Percentiles rank a stretch among this genome's conserved stretches.
phyloP scores from a whole-genome alignment of 2,329 filamentous ascomycete species.

The Apiospora aurea region DNA sequence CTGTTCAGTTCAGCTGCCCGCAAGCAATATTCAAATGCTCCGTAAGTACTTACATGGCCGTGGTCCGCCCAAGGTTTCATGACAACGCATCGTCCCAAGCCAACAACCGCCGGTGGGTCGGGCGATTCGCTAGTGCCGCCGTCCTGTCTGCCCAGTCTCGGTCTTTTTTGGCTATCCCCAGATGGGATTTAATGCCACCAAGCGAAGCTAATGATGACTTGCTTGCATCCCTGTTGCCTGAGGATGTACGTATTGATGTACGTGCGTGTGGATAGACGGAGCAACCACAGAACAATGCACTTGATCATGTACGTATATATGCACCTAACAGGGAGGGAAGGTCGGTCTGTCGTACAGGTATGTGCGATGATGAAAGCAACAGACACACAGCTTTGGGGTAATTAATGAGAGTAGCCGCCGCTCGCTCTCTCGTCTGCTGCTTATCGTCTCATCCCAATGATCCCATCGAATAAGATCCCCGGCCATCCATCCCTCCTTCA shows the following conservation, averaged over 20 bases:
- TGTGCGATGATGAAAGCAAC: not conserved
- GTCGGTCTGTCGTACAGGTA: not conserved
- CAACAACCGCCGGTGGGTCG: slow-evolving; percentile 8
- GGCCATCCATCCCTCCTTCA: not conserved
- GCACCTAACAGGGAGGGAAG: not conserved
- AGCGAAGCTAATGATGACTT: slow-evolving; percentile 13
- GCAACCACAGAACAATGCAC: not conserved
- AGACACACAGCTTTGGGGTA: not conserved
- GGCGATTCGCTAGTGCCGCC: slow-evolving; percentile 3
- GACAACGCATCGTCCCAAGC: slow-evolving; percentile 13
- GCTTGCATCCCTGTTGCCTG: slow-evolving; percentile 2
- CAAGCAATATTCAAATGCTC: too few relatives aligned
- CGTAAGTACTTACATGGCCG: not conserved
- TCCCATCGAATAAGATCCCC: not conserved
- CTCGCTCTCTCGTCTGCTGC: not conserved
- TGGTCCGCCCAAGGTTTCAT: not conserved
- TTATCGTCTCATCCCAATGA: not conserved
- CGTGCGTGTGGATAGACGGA: not conserved
- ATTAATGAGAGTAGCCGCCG: not conserved
- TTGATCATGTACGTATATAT: not conserved
- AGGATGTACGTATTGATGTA: not conserved
- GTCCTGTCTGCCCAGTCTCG: not conserved
- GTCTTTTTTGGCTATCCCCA: not conserved
- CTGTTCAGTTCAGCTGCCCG: too few relatives aligned
- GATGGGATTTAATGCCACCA: slow-evolving; percentile 8